A percentile compares a stretch with the other conserved stretches of the same genome.
Conservation (phyloP, 2,329 filamentous ascomycete species). For the Fusarium sulawesiense region DNA sequence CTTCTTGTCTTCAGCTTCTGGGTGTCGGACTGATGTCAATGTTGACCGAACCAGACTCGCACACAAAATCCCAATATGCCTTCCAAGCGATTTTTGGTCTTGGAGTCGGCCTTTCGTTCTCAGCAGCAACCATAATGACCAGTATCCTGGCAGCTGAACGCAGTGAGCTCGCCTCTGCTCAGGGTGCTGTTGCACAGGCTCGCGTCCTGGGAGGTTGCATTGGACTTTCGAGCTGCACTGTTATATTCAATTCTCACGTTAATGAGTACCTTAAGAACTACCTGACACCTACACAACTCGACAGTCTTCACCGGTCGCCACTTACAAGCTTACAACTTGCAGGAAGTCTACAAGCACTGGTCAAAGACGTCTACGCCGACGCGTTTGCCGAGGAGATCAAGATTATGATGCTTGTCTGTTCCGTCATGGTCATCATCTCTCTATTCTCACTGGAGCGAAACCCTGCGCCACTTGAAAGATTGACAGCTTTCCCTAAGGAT, state of each 20-base stretch:
- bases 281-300: conserved; percentile 54
- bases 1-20: conserved; percentile 63
- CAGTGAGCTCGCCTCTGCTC: conserved; percentile 66
- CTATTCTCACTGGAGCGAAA: conserved; percentile 58
- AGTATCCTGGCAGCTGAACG: conserved; percentile 61
- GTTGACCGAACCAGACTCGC: conserved; percentile 49
- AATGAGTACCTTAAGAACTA: conserved; percentile 52
- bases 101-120: conserved; percentile 69
- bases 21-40: conserved; percentile 64
- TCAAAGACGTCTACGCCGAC: conserved; percentile 57
- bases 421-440: conserved; percentile 57
- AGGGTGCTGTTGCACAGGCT: conserved; percentile 69
- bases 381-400: conserved; percentile 61
- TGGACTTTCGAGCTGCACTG: conserved; percentile 68
- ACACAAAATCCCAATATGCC: conserved; percentile 60
- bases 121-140: conserved; percentile 67
- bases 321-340: conserved; percentile 53
- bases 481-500: conserved; percentile 47
- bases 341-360: conserved; percentile 47
- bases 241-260: conserved; percentile 64
- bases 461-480: conserved; percentile 52
- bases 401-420: conserved; percentile 59
- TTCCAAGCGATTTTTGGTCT: conserved; percentile 68
- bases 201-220: conserved; percentile 70
- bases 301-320: conserved; percentile 58